These are phyloP conservation scores for Scheffersomyces insectosa DNA, from an alignment of 1,139 yeast species.

Conservation along the genomic window DNA sequence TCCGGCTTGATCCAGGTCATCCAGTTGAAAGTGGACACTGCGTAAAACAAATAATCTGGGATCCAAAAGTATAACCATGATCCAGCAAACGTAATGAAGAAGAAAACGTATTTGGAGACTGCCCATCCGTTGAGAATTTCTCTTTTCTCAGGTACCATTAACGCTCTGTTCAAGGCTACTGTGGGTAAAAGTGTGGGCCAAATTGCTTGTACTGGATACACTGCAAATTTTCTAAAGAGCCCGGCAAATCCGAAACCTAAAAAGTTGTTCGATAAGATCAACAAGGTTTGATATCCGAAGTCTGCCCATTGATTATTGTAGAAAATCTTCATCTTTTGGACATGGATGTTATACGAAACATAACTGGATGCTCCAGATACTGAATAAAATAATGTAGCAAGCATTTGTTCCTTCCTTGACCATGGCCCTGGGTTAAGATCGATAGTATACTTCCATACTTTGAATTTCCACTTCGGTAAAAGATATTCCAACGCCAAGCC, in stretches of 20 bases:
- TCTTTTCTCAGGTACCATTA: slow-evolving; percentile 14
- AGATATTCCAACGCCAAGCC: slow-evolving; percentile 19
- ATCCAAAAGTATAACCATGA: slow-evolving; percentile 37
- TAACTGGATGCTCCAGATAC: slow-evolving; percentile 20
- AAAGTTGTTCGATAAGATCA: slow-evolving; percentile 8
- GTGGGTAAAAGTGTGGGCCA: slow-evolving; percentile 24
- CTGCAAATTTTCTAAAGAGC: slow-evolving; percentile 9
- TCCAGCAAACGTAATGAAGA: slow-evolving; percentile 20
- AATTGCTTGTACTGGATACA: slow-evolving; percentile 6
- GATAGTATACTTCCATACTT: slow-evolving; percentile 11
- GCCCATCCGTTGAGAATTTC: slow-evolving; percentile 32
- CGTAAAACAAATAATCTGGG: slow-evolving; percentile 33
- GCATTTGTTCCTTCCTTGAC: slow-evolving; percentile 29
- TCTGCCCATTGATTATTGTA: slow-evolving; percentile 9
- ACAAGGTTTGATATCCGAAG: slow-evolving; percentile 8
- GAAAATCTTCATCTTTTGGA: slow-evolving; percentile 15
- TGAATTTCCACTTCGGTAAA: slow-evolving; percentile 20
- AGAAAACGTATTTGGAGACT: slow-evolving; percentile 32
- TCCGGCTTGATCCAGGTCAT: slow-evolving; percentile 38
- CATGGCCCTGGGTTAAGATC: slow-evolving; percentile 33
- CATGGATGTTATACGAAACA: slow-evolving; percentile 20
- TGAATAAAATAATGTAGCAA: slow-evolving; percentile 25
- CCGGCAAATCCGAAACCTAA: slow-evolving; percentile 15
- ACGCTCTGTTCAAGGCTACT: slow-evolving; percentile 19
- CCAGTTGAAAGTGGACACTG: slow-evolving; percentile 38